phyloP scores from a whole-genome alignment of 768 basidiomycete species.

The Melanogaster broomeanus region DNA sequence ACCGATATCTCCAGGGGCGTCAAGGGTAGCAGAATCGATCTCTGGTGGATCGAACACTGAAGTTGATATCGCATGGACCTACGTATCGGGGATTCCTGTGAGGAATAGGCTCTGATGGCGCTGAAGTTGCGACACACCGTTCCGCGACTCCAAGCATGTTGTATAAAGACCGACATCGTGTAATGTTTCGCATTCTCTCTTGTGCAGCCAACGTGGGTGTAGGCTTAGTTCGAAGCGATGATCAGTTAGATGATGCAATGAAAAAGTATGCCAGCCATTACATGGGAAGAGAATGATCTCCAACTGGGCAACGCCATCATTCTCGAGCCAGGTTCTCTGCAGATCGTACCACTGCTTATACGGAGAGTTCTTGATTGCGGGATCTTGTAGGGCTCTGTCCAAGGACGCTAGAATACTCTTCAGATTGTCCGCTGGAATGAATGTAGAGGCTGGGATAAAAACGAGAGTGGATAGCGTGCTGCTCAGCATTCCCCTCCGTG shows the following conservation, averaged over 20 bases:
- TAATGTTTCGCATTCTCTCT: conserved; percentile 13
- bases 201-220: conserved; percentile 9
- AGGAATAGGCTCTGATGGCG: neutral
- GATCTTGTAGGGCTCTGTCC: conserved; percentile 6
- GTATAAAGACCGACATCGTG: conserved; percentile 5
- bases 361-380: conserved; percentile 12
- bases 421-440: conserved; percentile 14
- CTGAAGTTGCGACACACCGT: neutral
- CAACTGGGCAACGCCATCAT: conserved; percentile 14
- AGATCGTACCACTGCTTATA: conserved; percentile 13
- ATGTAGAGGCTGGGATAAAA: conserved; percentile 11
- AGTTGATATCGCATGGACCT: conserved; percentile 15
- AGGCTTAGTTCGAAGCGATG: conserved; percentile 2
- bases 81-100: neutral
- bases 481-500: conserved; percentile 9
- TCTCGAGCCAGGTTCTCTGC: conserved; percentile 17
- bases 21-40: conserved; percentile 13
- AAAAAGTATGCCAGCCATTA: neutral
- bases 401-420: conserved; percentile 3
- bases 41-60: conserved; percentile 17
- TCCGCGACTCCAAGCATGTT: conserved; percentile 21
- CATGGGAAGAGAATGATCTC: conserved; percentile 17
- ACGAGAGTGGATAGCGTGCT: conserved; percentile 16
- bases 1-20: conserved; percentile 12
- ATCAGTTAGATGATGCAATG: too few species aligned